A percentile compares a stretch with the other conserved stretches of the same genome.
These are phyloP conservation scores for Solanum boliviense DNA, from an alignment of 257 asterid species.

Conservation along the genomic window DNA sequence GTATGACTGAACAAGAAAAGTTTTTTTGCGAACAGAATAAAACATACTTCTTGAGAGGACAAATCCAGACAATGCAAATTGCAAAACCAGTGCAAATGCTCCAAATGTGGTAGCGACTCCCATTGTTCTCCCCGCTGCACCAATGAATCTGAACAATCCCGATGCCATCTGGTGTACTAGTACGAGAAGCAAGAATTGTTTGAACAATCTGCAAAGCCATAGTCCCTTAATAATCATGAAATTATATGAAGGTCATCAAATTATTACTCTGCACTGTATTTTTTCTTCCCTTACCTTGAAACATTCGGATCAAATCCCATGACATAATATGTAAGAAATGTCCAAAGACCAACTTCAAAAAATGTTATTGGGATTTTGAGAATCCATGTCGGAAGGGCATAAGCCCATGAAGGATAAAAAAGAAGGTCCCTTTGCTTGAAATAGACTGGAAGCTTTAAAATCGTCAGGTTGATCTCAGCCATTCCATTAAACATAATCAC, in stretches of 20 bases:
- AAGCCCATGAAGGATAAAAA: slow-evolving; percentile 67
- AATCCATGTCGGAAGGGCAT: slow-evolving; percentile 53
- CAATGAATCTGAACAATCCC: slow-evolving; percentile 42
- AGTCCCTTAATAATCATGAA: not conserved
- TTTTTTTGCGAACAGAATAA: not conserved
- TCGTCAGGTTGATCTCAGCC: slow-evolving; percentile 52
- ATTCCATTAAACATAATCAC: slow-evolving; percentile 52
- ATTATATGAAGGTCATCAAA: no score
- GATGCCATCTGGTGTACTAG: slow-evolving; percentile 35
- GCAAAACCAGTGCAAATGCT: slow-evolving; percentile 30
- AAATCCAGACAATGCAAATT: slow-evolving; percentile 51
- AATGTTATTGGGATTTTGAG: slow-evolving; percentile 44
- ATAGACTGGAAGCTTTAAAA: slow-evolving; percentile 58
- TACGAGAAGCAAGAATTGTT: slow-evolving; percentile 42
- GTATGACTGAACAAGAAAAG: not conserved
- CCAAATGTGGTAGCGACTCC: slow-evolving; percentile 64
- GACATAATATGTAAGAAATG: slow-evolving; percentile 41
- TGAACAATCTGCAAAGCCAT: slow-evolving; percentile 33
- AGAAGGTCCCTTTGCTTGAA: slow-evolving; percentile 62
- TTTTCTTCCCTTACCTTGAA: slow-evolving; percentile 25
- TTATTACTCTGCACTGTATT: not conserved
- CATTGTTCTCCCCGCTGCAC: slow-evolving; percentile 46
- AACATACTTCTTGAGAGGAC: slow-evolving; percentile 51
- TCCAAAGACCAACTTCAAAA: slow-evolving; percentile 39
- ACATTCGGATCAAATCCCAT: slow-evolving; percentile 54